Percentiles rank a stretch among this genome's conserved stretches.
Conservation (phyloP, 2,329 filamentous ascomycete genomes). For the Botrytis squamosa region DNA sequence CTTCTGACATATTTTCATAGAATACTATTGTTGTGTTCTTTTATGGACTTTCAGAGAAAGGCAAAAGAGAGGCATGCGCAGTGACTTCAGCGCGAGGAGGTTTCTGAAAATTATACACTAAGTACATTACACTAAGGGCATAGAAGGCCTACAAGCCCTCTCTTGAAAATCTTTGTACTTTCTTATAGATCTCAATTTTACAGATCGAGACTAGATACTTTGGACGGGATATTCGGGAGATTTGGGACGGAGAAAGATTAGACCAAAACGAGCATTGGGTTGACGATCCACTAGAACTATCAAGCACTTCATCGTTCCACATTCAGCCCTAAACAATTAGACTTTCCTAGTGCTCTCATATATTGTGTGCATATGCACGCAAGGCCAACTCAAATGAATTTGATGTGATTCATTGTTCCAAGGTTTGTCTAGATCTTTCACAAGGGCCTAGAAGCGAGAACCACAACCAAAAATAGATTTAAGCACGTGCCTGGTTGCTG, state of each 20-base stretch:
- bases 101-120: not conserved
- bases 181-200: not conserved
- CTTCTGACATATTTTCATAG: not conserved
- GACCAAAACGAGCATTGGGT: not conserved
- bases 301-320: not conserved
- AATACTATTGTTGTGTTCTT: not conserved
- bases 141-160: not conserved
- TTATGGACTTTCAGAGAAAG: not conserved
- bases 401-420: not conserved
- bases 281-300: not conserved
- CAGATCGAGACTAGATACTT: not conserved
- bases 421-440: not conserved
- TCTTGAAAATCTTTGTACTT: not conserved
- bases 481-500: constrained; percentile 15
- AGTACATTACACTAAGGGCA: not conserved
- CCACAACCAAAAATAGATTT: not conserved
- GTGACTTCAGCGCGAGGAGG: not conserved
- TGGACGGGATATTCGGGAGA: not conserved
- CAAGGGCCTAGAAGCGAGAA: not conserved
- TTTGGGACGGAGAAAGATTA: not conserved
- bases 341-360: not conserved
- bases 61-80: not conserved
- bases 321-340: not conserved
- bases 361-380: constrained; percentile 4
- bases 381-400: not conserved